These are phyloP conservation scores for Phaseolus lunatus DNA, from an alignment of 306 rosid genomes.

Conservation along the genomic window DNA sequence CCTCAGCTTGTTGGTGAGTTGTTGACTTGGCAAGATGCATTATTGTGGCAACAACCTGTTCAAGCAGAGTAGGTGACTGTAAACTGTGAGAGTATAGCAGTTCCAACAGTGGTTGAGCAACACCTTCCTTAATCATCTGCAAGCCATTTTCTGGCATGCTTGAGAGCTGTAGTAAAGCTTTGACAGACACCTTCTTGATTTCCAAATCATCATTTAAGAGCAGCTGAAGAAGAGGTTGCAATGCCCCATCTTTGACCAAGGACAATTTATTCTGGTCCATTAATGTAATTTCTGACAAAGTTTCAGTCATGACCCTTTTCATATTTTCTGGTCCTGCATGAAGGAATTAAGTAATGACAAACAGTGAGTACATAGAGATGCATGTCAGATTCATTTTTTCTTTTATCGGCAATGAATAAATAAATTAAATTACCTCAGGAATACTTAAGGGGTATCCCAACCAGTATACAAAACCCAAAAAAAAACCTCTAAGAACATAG, in stretches of 20 bases:
- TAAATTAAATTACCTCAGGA: too few species aligned
- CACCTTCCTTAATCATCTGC: constrained; percentile 64
- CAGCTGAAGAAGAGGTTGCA: constrained; percentile 63
- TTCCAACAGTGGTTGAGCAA: constrained; percentile 58
- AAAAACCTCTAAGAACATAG: too few species aligned
- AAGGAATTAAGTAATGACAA: constrained; percentile 23
- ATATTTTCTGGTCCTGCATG: constrained; percentile 56
- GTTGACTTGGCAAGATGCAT: constrained; percentile 67
- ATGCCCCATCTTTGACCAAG: constrained; percentile 57
- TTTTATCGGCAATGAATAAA: too few species aligned
- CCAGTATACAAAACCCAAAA: too few species aligned
- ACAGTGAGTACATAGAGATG: background rate
- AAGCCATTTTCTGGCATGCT: constrained; percentile 64
- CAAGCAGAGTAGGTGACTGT: constrained; percentile 50
- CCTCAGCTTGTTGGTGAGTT: constrained; percentile 50
- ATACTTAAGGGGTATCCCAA: too few species aligned
- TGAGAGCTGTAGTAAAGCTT: constrained; percentile 62
- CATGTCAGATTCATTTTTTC: constrained; percentile 34
- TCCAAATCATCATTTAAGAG: constrained; percentile 56
- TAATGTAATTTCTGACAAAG: constrained; percentile 61
- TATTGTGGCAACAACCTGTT: constrained; percentile 62
- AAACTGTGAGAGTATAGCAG: constrained; percentile 63
- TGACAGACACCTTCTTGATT: constrained; percentile 56
- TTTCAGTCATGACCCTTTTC: constrained; percentile 58
- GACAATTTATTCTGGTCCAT: constrained; percentile 63